phyloP scores from a whole-genome alignment of 2,329 filamentous ascomycete genomes.

The Alternaria triticimaculans region DNA sequence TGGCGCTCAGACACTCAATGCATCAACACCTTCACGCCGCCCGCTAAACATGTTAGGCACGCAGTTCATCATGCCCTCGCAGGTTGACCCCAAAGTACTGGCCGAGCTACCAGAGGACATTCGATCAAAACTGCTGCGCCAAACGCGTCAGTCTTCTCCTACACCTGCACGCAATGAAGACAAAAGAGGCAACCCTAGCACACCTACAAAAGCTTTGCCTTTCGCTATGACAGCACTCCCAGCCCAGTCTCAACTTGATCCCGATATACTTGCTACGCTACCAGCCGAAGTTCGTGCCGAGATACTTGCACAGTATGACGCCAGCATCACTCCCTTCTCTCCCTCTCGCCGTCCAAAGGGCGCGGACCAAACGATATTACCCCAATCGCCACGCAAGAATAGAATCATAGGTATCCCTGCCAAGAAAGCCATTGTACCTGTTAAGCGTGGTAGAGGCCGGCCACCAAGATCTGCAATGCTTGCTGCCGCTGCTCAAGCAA shows the following conservation, averaged over 20 bases:
- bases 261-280: slow-evolving; percentile 80
- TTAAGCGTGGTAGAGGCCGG: slow-evolving; percentile 70
- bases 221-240: slow-evolving; percentile 55
- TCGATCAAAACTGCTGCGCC: slow-evolving; percentile 69
- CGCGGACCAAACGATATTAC: slow-evolving; percentile 41
- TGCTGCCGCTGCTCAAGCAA: slow-evolving; percentile 60
- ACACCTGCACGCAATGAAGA: slow-evolving; percentile 23
- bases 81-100: slow-evolving; percentile 81
- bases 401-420: slow-evolving; percentile 57
- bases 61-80: slow-evolving; percentile 87
- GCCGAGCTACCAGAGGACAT: slow-evolving; percentile 87
- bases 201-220: slow-evolving; percentile 25
- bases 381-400: slow-evolving; percentile 60
- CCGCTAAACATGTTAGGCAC: slow-evolving; percentile 83
- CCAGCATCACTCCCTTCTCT: slow-evolving; percentile 29
- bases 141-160: slow-evolving; percentile 37
- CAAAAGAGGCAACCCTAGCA: slow-evolving; percentile 7
- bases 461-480: slow-evolving; percentile 44
- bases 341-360: slow-evolving; percentile 45
- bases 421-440: slow-evolving; percentile 62
- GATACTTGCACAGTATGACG: slow-evolving; percentile 73
- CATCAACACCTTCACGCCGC: slow-evolving; percentile 63
- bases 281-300: slow-evolving; percentile 87
- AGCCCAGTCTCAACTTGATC: slow-evolving; percentile 79
- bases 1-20: slow-evolving; percentile 46